A percentile compares a stretch with the other conserved stretches of the same genome.
Conservation (phyloP, 306 rosid species). For the Vachellia collinsii region DNA sequence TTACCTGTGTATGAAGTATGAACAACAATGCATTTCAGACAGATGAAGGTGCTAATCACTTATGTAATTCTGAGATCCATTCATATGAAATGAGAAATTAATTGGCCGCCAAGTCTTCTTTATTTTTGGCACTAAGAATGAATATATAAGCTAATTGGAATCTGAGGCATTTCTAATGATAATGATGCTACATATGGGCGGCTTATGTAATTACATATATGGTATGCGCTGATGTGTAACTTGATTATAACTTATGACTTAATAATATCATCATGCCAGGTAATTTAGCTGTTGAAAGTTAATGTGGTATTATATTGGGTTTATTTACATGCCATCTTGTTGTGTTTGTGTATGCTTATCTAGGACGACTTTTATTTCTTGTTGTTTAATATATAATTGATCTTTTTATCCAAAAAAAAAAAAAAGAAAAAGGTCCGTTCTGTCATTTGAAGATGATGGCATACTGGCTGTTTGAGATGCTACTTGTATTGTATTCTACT, state of each 20-base stretch:
- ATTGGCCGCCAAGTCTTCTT: not conserved
- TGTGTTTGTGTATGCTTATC: too few relatives aligned
- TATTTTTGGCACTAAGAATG: conserved; percentile 2
- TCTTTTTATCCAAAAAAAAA: too few relatives aligned
- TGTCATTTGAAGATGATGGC: conserved; percentile 3
- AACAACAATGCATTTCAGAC: not conserved
- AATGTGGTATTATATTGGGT: not conserved
- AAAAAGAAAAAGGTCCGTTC: not conserved
- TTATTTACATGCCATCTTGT: not conserved
- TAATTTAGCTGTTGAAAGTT: not conserved
- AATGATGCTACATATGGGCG: not conserved
- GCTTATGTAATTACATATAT: not conserved
- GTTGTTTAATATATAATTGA: too few relatives aligned
- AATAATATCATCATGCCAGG: not conserved
- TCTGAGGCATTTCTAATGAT: not conserved
- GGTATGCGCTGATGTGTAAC: not conserved
- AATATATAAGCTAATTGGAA: not conserved
- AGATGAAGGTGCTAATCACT: not conserved
- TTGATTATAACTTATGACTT: not conserved
- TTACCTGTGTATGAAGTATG: not conserved
- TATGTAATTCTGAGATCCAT: too few relatives aligned
- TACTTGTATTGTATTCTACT: not conserved
- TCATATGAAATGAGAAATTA: conserved; percentile 2
- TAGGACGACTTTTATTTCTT: too few relatives aligned
- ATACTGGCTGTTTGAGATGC: not conserved